Evolutionary conservation across 345 rosid species (phyloP), one percentile per base, ranked within the genome.

Genomic region (Rhodamnia rubescens): DNA sequence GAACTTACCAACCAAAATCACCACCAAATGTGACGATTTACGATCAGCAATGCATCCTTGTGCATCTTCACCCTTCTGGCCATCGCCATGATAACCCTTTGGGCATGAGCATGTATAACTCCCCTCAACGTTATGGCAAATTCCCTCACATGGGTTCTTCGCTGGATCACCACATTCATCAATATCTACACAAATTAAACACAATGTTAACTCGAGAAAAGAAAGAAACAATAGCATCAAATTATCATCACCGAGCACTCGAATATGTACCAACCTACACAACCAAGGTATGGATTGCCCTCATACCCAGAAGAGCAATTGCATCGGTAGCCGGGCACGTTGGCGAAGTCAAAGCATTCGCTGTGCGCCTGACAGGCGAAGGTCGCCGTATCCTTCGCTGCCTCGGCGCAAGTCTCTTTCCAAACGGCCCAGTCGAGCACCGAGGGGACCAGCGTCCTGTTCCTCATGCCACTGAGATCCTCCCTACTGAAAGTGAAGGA

Each of bases 381-480:
- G 61, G 15, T 56, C 12, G 42, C 27, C 5, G 47, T n/a, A 22
- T 85, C 61, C 85, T 57, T 51, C 20, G 27, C 18, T 1, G 75
- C 75, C 10, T 29, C 44, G 18, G 21, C 29, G 14, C 90, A 88
- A 1, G 64, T 78, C 26, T 59, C 7, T 1, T 82, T 69, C n/a
- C 87, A 89, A 20, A 90, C 53, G 1, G 87, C 40, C 92, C 92
- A 90, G 85, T 89, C 90, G 42, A 90, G 86, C 13, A 64, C 75
- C 42, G 75, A 61, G 74, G 74, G 74, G 36, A 61, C 74, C 74
- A n/a, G 1, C 51, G 3, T 53, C 1, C 14, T 87, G 53, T 18
- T 47, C 74, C 21, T 27, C 29, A 2, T 14, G 40, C 74, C 74
- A 27, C 0, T 27, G 3, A 90, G 83, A 47, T 85, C 44, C 3